phyloP scores from a whole-genome alignment of 768 basidiomycete genomes.

The Lactarius psammicola region DNA sequence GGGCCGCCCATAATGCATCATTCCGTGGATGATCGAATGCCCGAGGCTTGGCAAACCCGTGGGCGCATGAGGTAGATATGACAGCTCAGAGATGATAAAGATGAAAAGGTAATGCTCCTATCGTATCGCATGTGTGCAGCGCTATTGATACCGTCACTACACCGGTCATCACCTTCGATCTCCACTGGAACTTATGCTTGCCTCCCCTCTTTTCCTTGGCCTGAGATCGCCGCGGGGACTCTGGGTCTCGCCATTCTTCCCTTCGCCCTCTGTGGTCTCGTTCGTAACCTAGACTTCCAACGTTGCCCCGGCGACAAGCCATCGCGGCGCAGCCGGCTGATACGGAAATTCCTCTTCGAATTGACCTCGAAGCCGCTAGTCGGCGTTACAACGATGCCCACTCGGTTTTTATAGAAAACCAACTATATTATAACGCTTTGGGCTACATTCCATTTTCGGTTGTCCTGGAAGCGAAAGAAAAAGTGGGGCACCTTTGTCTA shows the following conservation, averaged over 20 bases:
- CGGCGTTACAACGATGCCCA: neutral
- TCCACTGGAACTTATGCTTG: neutral
- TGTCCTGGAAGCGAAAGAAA: neutral
- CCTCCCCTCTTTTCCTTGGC: too few species aligned
- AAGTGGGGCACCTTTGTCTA: neutral
- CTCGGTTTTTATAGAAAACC: neutral
- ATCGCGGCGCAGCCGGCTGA: neutral
- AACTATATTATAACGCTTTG: neutral
- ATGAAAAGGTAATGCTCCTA: neutral
- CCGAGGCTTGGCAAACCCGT: conserved; percentile 11
- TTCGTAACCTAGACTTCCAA: neutral
- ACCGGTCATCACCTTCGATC: neutral
- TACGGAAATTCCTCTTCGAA: neutral
- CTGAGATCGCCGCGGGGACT: neutral
- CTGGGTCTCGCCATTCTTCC: neutral
- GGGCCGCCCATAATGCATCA: conserved; percentile 2
- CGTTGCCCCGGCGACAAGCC: neutral
- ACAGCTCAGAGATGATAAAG: neutral
- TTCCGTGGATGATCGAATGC: conserved; percentile 5
- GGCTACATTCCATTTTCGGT: neutral
- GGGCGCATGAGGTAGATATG: neutral
- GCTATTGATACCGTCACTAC: neutral
- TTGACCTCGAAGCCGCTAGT: neutral
- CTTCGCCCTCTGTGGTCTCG: neutral
- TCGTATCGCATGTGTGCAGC: neutral